Evolutionary conservation across 352 stramenopile species (phyloP), one percentile per base, ranked within the genome.

Genomic region (Globisporangium spinosum): DNA sequence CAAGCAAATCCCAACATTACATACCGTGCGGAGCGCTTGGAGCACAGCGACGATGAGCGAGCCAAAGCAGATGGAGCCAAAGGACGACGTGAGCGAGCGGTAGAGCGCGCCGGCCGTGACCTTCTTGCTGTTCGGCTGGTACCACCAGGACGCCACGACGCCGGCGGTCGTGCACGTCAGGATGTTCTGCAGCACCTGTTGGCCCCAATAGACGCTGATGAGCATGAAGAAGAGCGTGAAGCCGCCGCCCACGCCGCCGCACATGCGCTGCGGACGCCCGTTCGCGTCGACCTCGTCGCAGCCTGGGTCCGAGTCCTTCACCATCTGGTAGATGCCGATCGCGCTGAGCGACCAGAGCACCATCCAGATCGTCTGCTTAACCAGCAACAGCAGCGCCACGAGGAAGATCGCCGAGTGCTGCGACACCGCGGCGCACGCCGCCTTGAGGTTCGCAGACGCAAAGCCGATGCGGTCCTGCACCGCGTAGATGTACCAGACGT

Each of bases 1-100:
- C 0, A 13, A 60, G 38, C 62, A 56, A 9, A 25, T 5, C 35
- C 8, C 29, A 56, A 53, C 49, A 27, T 43, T 17, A 56, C 75
- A 7, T 72, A 89, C 80, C 69, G 88, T 90, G 51, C 82, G 77
- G 40, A 97, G 63, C 7, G 89, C 85, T 67, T 95, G 79, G 20
- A 97, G 77, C 9, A 97, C 76, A 5, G 91, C 90, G 38, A 97
- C 90, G 65, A 97, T 87, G 23, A 97, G 71, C 20, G 89, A 96
- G 1, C 90, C 90, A 63, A 93, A 91, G 74, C 83, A 91, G 69
- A 93, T 93, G 20, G 82, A 91, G 9, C 85, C 85, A 56, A 93
- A 91, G 29, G 79, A 89, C 65, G 85, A 89, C 57, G 85, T 94
- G 58, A 95, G 47, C 51, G 88, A 93, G 51, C 88, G 84, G 70